Evolutionary conservation across 23 red algal genomes (phyloP).

Genomic region (Agarophyton chilense): DNA sequence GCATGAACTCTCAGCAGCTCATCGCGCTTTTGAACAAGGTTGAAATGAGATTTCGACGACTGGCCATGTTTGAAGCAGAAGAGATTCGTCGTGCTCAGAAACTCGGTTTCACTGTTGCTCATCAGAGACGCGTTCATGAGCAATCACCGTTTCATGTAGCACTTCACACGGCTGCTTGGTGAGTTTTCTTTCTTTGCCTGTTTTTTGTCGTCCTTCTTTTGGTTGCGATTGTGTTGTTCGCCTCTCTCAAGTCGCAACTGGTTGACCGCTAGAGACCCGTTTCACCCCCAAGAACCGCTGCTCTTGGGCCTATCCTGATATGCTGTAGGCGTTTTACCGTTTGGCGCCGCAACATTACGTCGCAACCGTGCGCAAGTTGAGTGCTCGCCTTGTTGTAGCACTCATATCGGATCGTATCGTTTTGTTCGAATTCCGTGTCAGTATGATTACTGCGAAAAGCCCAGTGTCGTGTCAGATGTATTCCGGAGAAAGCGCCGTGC

Average conservation of each 20-base stretch:
- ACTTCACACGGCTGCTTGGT: constrained; percentile 41
- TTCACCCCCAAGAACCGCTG: background rate
- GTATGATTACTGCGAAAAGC: no score
- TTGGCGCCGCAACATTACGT: background rate
- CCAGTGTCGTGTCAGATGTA: no score
- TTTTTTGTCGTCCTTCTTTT: background rate
- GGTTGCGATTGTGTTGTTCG: background rate
- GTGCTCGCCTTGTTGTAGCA: background rate
- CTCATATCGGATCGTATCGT: background rate
- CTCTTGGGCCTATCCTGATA: background rate
- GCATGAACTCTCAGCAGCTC: constrained; percentile 24
- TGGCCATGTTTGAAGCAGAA: constrained; percentile 57
- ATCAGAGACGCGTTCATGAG: background rate
- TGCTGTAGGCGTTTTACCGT: background rate
- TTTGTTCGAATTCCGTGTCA: background rate
- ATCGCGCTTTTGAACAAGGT: constrained; percentile 58
- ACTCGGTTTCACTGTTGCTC: constrained; percentile 33
- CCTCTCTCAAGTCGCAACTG: background rate
- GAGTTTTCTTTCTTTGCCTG: constrained; percentile 1
- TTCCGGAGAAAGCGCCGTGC: no score
- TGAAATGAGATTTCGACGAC: constrained; percentile 44
- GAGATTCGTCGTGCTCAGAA: constrained; percentile 64
- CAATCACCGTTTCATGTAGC: constrained; percentile 12
- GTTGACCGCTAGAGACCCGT: background rate
- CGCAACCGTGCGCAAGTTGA: background rate